These are phyloP conservation scores for Leucocoprinus sp. DNA, from an alignment of 768 basidiomycete species.

Conservation along the genomic window DNA sequence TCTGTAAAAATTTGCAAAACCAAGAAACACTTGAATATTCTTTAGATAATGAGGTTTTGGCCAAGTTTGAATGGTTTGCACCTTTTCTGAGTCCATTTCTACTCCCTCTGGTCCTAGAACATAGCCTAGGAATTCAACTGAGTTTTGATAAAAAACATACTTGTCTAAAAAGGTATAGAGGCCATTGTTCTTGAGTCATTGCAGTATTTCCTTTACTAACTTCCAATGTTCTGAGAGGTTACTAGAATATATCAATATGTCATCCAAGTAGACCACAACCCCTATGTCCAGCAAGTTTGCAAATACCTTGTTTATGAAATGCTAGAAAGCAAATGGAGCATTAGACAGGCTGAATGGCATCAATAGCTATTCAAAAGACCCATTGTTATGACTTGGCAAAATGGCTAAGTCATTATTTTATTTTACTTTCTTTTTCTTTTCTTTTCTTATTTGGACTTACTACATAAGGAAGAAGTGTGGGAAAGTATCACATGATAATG, in stretches of 20 bases:
- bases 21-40: slow-evolving; percentile 15
- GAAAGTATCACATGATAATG: too few species aligned
- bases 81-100: slow-evolving; percentile 12
- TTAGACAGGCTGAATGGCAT: slow-evolving; percentile 30
- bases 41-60: slow-evolving; percentile 23
- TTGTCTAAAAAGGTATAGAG: slow-evolving; percentile 27
- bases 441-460: too few species aligned
- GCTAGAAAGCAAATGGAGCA: slow-evolving; percentile 27
- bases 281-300: slow-evolving; percentile 23
- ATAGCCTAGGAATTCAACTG: slow-evolving; percentile 31
- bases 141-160: slow-evolving; percentile 22
- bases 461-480: too few species aligned
- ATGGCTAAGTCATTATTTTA: too few species aligned
- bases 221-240: slow-evolving; percentile 17
- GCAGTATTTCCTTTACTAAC: slow-evolving; percentile 24
- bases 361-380: slow-evolving; percentile 29
- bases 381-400: too few species aligned
- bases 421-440: too few species aligned
- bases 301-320: slow-evolving; percentile 27
- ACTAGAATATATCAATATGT: slow-evolving; percentile 31
- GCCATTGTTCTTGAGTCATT: slow-evolving; percentile 16
- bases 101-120: slow-evolving; percentile 23
- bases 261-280: slow-evolving; percentile 27
- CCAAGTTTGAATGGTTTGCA: slow-evolving; percentile 27
- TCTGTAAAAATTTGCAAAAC: too few species aligned